These are phyloP conservation scores for Juncus effusus DNA, from an alignment of 176 grass and related monocot genomes.

Conservation along the genomic window DNA sequence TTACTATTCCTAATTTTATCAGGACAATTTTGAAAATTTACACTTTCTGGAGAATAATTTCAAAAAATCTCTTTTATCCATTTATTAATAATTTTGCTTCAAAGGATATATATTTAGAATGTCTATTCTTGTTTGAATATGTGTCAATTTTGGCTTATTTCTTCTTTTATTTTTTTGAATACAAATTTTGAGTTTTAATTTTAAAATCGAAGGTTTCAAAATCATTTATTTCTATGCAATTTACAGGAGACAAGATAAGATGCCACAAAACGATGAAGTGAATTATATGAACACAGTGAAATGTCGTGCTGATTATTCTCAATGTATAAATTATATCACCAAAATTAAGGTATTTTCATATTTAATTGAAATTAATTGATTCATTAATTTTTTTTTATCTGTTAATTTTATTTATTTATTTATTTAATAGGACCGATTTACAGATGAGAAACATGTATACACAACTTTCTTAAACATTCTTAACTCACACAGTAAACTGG, in stretches of 20 bases:
- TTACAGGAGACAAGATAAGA: slow-evolving; percentile 9
- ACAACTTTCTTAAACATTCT: slow-evolving; percentile 16
- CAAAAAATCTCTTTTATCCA: not conserved
- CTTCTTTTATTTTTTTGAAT: no score
- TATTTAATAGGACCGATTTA: not conserved
- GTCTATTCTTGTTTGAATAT: not conserved
- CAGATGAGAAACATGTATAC: not conserved
- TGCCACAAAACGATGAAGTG: slow-evolving; percentile 31
- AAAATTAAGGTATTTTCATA: slow-evolving; percentile 33
- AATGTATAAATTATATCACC: slow-evolving; percentile 35
- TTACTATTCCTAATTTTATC: no score
- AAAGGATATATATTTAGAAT: not conserved
- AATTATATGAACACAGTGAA: slow-evolving; percentile 37
- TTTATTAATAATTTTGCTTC: not conserved
- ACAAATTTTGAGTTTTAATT: not conserved
- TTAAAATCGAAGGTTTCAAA: no score
- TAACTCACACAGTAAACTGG: slow-evolving; percentile 35
- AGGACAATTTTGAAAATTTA: no score
- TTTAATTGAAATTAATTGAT: not conserved
- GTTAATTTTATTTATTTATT: no score
- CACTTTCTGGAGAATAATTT: no score
- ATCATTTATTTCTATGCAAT: not conserved
- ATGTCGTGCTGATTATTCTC: slow-evolving; percentile 14
- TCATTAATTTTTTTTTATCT: not conserved
- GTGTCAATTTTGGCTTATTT: no score